Percentiles rank a stretch among this genome's conserved stretches.
phyloP scores from a whole-genome alignment of 805 yeast genomes.

The Candida corydali region DNA sequence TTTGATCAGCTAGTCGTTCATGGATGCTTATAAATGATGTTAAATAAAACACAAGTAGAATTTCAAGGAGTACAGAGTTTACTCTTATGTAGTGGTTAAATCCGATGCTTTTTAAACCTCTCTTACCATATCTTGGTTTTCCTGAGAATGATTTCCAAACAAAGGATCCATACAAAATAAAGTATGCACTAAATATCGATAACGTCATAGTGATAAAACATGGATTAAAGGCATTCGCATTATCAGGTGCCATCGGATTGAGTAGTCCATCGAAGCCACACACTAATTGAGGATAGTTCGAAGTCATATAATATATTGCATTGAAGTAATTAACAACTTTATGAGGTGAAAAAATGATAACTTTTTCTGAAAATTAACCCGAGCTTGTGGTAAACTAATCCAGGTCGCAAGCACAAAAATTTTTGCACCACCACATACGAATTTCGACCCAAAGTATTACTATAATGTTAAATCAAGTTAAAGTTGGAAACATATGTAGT shows the following conservation, averaged over 20 bases:
- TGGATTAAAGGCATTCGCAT: slow-evolving; percentile 33
- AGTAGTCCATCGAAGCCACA: slow-evolving; percentile 12
- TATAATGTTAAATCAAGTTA: no score
- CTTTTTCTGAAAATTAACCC: no score
- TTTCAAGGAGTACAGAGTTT: slow-evolving; percentile 16
- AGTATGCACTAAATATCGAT: slow-evolving; percentile 8
- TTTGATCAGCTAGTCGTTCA: slow-evolving; percentile 20
- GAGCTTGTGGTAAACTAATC: no score
- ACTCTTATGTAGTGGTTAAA: slow-evolving; percentile 19
- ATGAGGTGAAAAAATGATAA: no score
- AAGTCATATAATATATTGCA: not conserved
- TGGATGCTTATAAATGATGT: slow-evolving; percentile 15
- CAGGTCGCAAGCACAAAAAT: no score
- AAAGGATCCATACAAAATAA: slow-evolving; percentile 8
- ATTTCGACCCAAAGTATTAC: no score
- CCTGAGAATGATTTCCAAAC: not conserved
- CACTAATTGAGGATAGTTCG: slow-evolving; percentile 3
- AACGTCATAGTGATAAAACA: slow-evolving; percentile 21
- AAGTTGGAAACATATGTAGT: no score
- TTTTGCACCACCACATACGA: no score
- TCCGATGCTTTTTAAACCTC: slow-evolving; percentile 21
- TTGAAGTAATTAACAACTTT: no score
- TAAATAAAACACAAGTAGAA: slow-evolving; percentile 12
- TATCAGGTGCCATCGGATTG: slow-evolving; percentile 19
- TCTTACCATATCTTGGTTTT: slow-evolving; percentile 13